These are phyloP conservation scores for Diaporthe longicolla DNA, from an alignment of 2,329 filamentous ascomycete genomes.

Conservation along the genomic window DNA sequence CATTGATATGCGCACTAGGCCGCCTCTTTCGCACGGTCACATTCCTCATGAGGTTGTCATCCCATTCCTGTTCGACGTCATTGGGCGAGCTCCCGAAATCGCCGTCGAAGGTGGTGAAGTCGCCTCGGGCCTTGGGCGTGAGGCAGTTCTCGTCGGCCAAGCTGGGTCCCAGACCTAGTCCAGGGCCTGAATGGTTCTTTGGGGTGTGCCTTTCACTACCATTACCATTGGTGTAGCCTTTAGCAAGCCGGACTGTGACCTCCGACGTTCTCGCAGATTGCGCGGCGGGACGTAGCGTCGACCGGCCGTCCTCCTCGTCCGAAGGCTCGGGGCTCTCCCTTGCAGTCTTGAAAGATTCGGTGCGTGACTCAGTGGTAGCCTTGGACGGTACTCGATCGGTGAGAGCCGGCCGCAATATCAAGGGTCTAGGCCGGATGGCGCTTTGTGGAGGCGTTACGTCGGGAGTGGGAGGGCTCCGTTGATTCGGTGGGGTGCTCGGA, in stretches of 20 bases:
- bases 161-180: conserved; percentile 60
- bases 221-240: conserved; percentile 44
- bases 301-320: conserved; percentile 67
- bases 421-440: conserved; percentile 54
- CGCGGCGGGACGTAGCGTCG: conserved; percentile 57
- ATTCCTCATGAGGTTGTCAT: conserved; percentile 67
- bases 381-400: conserved; percentile 66
- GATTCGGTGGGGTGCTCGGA: conserved; percentile 75
- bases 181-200: conserved; percentile 57
- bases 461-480: conserved; percentile 79
- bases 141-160: conserved; percentile 56
- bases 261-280: conserved; percentile 60
- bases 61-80: conserved; percentile 69
- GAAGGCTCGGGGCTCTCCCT: conserved; percentile 75
- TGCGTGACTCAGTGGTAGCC: conserved; percentile 70
- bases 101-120: conserved; percentile 71
- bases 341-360: conserved; percentile 81
- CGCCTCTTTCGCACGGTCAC: conserved; percentile 66
- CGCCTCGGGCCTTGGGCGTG: conserved; percentile 60
- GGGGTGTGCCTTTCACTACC: conserved; percentile 48
- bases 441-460: conserved; percentile 80
- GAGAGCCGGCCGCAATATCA: conserved; percentile 61
- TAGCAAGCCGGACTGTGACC: conserved; percentile 58
- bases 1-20: conserved; percentile 48
- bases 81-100: conserved; percentile 64